A percentile compares a stretch with the other conserved stretches of the same genome.
Evolutionary conservation across 75 land plant genomes (phyloP).

Genomic region (Pinus taeda): DNA sequence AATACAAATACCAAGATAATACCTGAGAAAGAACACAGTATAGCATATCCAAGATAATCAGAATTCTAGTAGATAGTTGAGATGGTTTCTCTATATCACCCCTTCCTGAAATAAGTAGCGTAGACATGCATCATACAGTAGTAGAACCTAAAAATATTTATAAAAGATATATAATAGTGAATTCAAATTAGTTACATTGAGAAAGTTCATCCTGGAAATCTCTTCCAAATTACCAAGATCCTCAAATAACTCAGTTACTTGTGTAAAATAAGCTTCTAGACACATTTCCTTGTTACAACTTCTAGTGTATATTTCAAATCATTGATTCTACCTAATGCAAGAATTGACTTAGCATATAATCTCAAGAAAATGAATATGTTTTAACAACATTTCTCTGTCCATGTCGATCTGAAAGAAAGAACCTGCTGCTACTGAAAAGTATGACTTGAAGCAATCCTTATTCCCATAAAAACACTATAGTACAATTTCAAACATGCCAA

Average conservation of each 20-base stretch:
- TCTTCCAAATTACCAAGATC: neutral
- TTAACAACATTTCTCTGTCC: neutral
- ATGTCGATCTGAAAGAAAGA: neutral
- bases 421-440: neutral
- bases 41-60: neutral
- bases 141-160: neutral
- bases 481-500: conserved; percentile 3
- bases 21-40: neutral
- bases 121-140: neutral
- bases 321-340: neutral
- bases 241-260: neutral
- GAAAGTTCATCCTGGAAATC: neutral
- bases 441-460: conserved; percentile 1
- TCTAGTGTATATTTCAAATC: too few relatives aligned
- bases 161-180: neutral
- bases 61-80: neutral
- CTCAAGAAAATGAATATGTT: neutral
- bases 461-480: conserved; percentile 2
- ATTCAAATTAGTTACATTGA: neutral
- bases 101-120: neutral
- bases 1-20: neutral
- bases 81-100: neutral
- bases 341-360: neutral
- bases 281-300: neutral
- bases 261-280: neutral